These are phyloP conservation scores for Pecoramyces ruminantium DNA, from an alignment of 192 early-diverging fungal genomes.

Conservation along the genomic window DNA sequence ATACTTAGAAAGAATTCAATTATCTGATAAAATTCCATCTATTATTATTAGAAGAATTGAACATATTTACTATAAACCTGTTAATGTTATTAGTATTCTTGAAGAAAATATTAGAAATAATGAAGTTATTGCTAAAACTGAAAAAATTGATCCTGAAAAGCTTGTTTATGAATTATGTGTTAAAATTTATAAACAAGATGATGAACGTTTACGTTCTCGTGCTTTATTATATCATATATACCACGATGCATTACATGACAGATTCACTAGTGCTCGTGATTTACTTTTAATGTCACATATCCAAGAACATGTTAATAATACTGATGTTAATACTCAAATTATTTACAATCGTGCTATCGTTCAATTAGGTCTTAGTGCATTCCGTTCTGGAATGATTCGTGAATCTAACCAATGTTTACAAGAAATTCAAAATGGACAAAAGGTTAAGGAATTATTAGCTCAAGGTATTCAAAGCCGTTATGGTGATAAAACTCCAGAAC, in stretches of 20 bases:
- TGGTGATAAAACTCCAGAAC: constrained; percentile 69
- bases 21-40: constrained; percentile 40
- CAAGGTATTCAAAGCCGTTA: constrained; percentile 64
- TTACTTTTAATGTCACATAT: constrained; percentile 96
- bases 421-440: constrained; percentile 71
- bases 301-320: constrained; percentile 78
- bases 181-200: constrained; percentile 72
- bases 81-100: constrained; percentile 61
- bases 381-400: constrained; percentile 80
- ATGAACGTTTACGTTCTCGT: constrained; percentile 70
- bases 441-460: constrained; percentile 80
- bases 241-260: constrained; percentile 91
- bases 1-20: constrained; percentile 63
- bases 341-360: constrained; percentile 92
- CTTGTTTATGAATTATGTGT: constrained; percentile 71
- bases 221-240: constrained; percentile 96
- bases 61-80: constrained; percentile 96
- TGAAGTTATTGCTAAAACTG: constrained; percentile 23
- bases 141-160: constrained; percentile 28
- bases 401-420: constrained; percentile 74
- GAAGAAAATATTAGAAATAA: constrained; percentile 27
- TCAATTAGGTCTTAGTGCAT: constrained; percentile 90
- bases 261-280: constrained; percentile 82
- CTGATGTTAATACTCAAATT: constrained; percentile 82
- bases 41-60: constrained; percentile 75